These are phyloP conservation scores for Funneliformis geosporum DNA, from an alignment of 192 early-diverging fungal species.

Conservation along the genomic window DNA sequence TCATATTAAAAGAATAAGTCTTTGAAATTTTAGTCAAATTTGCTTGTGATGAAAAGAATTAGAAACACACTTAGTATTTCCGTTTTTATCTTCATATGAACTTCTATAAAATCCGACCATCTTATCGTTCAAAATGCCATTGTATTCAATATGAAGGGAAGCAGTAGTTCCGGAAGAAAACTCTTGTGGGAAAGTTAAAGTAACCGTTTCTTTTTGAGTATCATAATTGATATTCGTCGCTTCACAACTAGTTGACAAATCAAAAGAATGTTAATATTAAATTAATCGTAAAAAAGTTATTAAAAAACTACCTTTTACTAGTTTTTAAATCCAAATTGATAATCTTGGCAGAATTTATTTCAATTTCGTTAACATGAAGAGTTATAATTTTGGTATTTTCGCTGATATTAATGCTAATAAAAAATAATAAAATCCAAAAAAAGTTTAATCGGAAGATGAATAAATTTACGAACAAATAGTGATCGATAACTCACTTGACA, in stretches of 20 bases:
- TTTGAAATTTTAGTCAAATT: background rate
- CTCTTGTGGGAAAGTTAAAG: constrained; percentile 61
- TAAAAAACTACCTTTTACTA: constrained; percentile 56
- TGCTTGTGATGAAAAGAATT: background rate
- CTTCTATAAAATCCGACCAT: constrained; percentile 96
- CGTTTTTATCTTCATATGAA: constrained; percentile 52
- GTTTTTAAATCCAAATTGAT: constrained; percentile 51
- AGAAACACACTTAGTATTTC: constrained; percentile 5
- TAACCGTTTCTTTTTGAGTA: constrained; percentile 49
- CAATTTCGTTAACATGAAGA: constrained; percentile 68
- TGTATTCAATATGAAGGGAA: constrained; percentile 60
- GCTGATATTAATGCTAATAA: constrained; percentile 58
- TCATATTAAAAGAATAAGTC: background rate
- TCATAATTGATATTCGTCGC: constrained; percentile 50
- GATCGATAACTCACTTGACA: background rate
- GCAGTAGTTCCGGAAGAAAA: constrained; percentile 53
- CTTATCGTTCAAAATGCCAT: constrained; percentile 75
- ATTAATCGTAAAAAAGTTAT: background rate
- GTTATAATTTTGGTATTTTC: constrained; percentile 64
- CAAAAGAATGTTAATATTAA: background rate
- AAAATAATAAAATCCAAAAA: too few species aligned
- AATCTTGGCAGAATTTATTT: constrained; percentile 57
- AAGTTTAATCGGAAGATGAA: background rate
- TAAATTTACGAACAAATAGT: background rate
- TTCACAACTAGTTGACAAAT: constrained; percentile 33